phyloP scores from a whole-genome alignment of 1,284 basidiomycete genomes.

The Cryptococcus sp. region DNA sequence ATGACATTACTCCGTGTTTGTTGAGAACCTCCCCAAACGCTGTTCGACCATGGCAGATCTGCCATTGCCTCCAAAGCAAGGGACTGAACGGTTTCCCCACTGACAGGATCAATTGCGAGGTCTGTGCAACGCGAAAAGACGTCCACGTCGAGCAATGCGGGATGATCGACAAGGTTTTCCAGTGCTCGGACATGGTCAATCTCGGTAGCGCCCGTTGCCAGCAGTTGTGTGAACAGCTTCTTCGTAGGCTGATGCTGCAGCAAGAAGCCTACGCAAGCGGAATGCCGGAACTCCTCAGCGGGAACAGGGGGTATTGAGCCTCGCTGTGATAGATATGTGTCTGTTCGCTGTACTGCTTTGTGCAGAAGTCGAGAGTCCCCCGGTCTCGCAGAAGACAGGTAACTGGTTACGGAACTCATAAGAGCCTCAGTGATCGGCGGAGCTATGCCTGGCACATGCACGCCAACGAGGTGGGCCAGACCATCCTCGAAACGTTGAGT shows the following conservation, averaged over 20 bases:
- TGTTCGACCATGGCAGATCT: slow-evolving; percentile 10
- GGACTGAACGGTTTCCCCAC: slow-evolving; percentile 8
- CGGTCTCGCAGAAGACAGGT: slow-evolving; percentile 1
- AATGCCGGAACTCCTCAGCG: slow-evolving; percentile 10
- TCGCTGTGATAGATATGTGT: too few species aligned
- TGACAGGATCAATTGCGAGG: slow-evolving; percentile 5
- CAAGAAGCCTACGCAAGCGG: slow-evolving; percentile 8
- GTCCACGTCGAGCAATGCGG: neutral
- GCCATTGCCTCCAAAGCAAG: slow-evolving; percentile 17
- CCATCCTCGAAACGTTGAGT: slow-evolving; percentile 15
- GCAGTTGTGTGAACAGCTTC: neutral
- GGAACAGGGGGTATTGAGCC: neutral
- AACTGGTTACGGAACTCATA: slow-evolving; percentile 22
- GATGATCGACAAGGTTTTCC: slow-evolving; percentile 2
- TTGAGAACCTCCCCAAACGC: neutral
- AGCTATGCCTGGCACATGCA: slow-evolving; percentile 6
- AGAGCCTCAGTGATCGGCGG: slow-evolving; percentile 17
- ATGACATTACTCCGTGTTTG: neutral
- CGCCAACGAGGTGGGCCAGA: slow-evolving; percentile 6
- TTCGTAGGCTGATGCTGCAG: slow-evolving; percentile 8
- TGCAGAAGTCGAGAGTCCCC: neutral
- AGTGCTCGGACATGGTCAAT: slow-evolving; percentile 9
- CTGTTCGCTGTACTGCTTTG: neutral
- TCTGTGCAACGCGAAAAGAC: slow-evolving; percentile 7
- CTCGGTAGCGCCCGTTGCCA: slow-evolving; percentile 8